Conservation (phyloP, 129 eudicot genomes). For the Lonicera japonica region DNA sequence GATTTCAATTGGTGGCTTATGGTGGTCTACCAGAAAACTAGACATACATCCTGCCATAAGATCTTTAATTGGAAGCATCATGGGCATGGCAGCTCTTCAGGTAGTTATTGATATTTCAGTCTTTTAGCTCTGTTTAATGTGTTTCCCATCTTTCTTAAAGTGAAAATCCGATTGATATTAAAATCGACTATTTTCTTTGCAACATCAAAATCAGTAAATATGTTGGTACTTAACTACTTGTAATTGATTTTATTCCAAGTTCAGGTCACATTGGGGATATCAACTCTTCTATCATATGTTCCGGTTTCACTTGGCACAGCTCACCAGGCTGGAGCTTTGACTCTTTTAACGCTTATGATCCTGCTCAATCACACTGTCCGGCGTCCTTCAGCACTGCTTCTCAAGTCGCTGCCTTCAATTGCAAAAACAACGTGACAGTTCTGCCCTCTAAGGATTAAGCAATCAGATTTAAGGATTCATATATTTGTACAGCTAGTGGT, state of each 20-base stretch:
- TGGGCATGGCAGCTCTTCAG: conserved; percentile 98
- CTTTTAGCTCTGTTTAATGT: too few species aligned
- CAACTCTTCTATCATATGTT: conserved; percentile 80
- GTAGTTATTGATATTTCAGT: conserved; percentile 19
- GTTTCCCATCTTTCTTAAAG: neutral
- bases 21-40: conserved; percentile 75
- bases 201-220: neutral
- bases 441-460: neutral
- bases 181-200: neutral
- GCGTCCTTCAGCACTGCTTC: conserved; percentile 59
- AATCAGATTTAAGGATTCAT: neutral
- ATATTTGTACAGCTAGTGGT: neutral
- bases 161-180: neutral
- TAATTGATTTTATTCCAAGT: conserved; percentile 7
- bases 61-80: conserved; percentile 67
- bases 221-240: neutral
- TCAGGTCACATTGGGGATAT: conserved; percentile 91
- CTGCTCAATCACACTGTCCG: conserved; percentile 81
- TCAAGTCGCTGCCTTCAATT: conserved; percentile 64
- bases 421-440: conserved; percentile 34
- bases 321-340: conserved; percentile 96
- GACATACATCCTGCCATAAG: conserved; percentile 87
- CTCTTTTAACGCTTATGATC: conserved; percentile 71
- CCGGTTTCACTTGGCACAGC: conserved; percentile 92
- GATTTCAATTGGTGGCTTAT: conserved; percentile 58